A percentile compares a stretch with the other conserved stretches of the same genome.
Conservation (phyloP, 345 rosid species). For the Populus euphratica region DNA sequence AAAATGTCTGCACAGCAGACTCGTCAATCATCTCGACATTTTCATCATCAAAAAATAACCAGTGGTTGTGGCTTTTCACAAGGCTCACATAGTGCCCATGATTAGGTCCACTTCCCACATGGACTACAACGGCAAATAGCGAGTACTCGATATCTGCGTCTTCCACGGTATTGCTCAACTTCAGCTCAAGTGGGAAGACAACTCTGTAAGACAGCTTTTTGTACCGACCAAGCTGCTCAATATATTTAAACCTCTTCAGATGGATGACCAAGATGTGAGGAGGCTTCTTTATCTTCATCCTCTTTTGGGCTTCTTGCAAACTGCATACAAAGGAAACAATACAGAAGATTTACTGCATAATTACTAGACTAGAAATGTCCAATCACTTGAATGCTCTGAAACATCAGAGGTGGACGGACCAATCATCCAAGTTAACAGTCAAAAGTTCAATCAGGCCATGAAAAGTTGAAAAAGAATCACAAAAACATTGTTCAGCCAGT, state of each 20-base stretch:
- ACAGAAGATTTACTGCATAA: background rate
- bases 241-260: conserved; percentile 91
- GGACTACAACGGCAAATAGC: conserved; percentile 94
- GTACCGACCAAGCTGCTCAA: conserved; percentile 91
- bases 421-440: background rate
- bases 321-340: conserved; percentile 40
- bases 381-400: background rate
- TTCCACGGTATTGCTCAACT: conserved; percentile 89
- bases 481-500: background rate
- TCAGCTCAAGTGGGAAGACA: conserved; percentile 90
- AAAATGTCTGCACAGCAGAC: conserved; percentile 96
- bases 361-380: background rate
- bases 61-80: conserved; percentile 97
- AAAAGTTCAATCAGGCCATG: background rate
- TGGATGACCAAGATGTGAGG: conserved; percentile 91
- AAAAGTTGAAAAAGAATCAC: background rate
- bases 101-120: conserved; percentile 96
- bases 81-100: conserved; percentile 98
- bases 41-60: conserved; percentile 96
- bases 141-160: conserved; percentile 89
- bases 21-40: conserved; percentile 98
- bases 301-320: conserved; percentile 97
- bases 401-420: background rate
- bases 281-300: conserved; percentile 99
- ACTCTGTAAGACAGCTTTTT: conserved; percentile 93